Conservation (phyloP, 2,329 filamentous ascomycete species). For the Coleophoma eucalyptorum region DNA sequence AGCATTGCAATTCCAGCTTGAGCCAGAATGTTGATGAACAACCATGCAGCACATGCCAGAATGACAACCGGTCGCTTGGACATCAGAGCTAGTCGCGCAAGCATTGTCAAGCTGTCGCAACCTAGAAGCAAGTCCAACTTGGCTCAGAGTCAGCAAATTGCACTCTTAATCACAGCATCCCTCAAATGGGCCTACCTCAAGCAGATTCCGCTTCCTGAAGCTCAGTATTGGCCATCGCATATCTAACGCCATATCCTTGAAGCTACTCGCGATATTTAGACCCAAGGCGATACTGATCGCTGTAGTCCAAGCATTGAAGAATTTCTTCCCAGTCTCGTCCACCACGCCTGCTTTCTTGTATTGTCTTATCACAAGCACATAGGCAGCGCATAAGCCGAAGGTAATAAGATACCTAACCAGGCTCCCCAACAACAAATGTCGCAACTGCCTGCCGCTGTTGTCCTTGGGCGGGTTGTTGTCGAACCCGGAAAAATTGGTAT, state of each 20-base stretch:
- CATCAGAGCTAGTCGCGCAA: slow-evolving; percentile 24
- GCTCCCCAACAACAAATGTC: slow-evolving; percentile 18
- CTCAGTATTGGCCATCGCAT: slow-evolving; percentile 43
- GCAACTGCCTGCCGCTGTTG: slow-evolving; percentile 18
- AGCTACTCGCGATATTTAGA: slow-evolving; percentile 36
- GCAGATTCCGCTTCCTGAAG: slow-evolving; percentile 29
- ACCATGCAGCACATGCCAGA: slow-evolving; percentile 23
- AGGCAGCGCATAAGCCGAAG: slow-evolving; percentile 16
- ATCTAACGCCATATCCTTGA: slow-evolving; percentile 39
- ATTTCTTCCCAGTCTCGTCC: slow-evolving; percentile 30
- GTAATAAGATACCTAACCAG: slow-evolving; percentile 18
- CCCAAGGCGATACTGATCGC: slow-evolving; percentile 38
- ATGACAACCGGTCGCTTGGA: slow-evolving; percentile 24
- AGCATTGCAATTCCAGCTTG: slow-evolving; percentile 40
- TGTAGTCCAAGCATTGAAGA: slow-evolving; percentile 41
- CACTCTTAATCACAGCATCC: too few species aligned
- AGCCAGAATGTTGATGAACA: slow-evolving; percentile 29
- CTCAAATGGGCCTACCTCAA: slow-evolving; percentile 29
- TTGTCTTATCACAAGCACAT: slow-evolving; percentile 9
- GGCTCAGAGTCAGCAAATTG: too few species aligned
- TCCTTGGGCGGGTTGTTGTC: slow-evolving; percentile 4
- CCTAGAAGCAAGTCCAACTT: slow-evolving; percentile 27
- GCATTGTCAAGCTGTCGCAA: slow-evolving; percentile 26
- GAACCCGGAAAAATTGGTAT: slow-evolving; percentile 12
- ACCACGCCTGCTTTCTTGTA: slow-evolving; percentile 24